Conservation (phyloP, 2,329 filamentous ascomycete genomes). For the Colletotrichum incanum region DNA sequence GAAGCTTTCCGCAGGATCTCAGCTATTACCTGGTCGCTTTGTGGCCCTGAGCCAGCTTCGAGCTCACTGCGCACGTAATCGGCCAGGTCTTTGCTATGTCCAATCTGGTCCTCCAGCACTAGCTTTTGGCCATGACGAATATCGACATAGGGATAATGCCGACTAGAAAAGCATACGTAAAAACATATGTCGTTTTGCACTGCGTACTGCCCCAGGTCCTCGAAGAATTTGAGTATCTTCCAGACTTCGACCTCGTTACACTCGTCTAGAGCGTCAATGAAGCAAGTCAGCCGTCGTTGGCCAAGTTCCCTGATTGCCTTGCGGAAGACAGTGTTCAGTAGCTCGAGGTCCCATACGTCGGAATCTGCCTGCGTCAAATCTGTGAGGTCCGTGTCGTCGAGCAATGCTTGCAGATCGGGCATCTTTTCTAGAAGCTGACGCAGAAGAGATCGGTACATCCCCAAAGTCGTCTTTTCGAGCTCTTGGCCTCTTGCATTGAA, state of each 20-base stretch:
- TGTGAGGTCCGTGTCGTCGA: conserved; percentile 22
- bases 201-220: neutral
- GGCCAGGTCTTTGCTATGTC: conserved; percentile 48
- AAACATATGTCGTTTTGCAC: conserved; percentile 43
- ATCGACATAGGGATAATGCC: conserved; percentile 12
- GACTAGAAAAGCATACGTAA: conserved; percentile 27
- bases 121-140: conserved; percentile 38
- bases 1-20: conserved; percentile 55
- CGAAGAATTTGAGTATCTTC: conserved; percentile 15
- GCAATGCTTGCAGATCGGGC: neutral
- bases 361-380: neutral
- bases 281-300: conserved; percentile 25
- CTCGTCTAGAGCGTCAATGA: conserved; percentile 34
- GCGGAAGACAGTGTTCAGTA: neutral
- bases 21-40: fast-evolving
- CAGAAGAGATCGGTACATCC: conserved; percentile 40
- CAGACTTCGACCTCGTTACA: conserved; percentile 24
- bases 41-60: fast-evolving
- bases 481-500: conserved; percentile 36
- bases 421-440: neutral
- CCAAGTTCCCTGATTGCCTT: neutral
- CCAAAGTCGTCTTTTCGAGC: conserved; percentile 23
- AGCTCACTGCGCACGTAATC: conserved; percentile 44
- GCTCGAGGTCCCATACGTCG: no score
- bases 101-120: conserved; percentile 47